Evolutionary conservation across 202 grass and related monocot genomes (phyloP).

Genomic region (Brachypodium distachyon): DNA sequence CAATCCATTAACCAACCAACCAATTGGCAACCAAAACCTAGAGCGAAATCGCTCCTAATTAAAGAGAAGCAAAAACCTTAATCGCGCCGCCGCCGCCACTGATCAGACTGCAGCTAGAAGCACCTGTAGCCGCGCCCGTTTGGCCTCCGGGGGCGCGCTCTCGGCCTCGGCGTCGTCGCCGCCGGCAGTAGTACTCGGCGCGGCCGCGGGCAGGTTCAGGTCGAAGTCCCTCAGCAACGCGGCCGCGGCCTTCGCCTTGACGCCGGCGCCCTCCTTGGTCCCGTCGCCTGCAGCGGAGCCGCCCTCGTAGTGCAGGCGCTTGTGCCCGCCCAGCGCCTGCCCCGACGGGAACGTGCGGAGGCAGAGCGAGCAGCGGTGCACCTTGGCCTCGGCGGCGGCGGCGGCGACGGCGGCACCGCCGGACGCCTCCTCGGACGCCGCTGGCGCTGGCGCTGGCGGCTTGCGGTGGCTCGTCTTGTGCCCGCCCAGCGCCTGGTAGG

Average conservation of each 20-base stretch:
- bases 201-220: constrained; percentile 51
- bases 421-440: not conserved
- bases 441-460: not conserved
- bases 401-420: not conserved
- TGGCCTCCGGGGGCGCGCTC: constrained; percentile 24
- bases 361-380: constrained; percentile 69
- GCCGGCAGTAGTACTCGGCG: too few species aligned
- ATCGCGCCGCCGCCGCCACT: constrained; percentile 16
- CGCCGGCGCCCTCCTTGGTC: not conserved
- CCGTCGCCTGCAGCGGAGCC: not conserved
- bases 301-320: constrained; percentile 80
- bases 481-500: constrained; percentile 84
- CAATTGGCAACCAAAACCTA: constrained; percentile 23
- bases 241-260: not conserved
- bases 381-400: constrained; percentile 20
- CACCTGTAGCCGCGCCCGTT: constrained; percentile 2
- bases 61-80: constrained; percentile 16
- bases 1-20: constrained; percentile 24
- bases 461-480: constrained; percentile 90
- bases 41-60: not conserved
- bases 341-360: constrained; percentile 65
- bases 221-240: constrained; percentile 39
- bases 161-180: constrained; percentile 15
- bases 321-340: constrained; percentile 82
- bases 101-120: constrained; percentile 26